Base-by-base conservation (phyloP, 345 rosid species). In the Hibiscus mutabilis region DNA sequence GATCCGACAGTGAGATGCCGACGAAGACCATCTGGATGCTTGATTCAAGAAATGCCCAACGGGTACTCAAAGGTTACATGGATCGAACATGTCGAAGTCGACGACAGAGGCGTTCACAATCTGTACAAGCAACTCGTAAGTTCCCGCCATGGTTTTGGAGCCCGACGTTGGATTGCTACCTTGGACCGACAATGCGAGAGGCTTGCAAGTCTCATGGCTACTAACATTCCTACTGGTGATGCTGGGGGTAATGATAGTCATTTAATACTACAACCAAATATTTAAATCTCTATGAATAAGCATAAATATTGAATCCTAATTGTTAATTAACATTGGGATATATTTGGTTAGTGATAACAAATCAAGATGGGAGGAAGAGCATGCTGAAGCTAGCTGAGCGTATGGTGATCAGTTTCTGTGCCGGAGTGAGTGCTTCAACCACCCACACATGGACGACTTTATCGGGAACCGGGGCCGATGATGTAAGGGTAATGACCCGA, bases 21-120 rank as follows among this genome's bases (percentile, higher is more conserved):
- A 49, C 55, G 55, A 49, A 49, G 55, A 16, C 55, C 55, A 49
- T 49, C 55, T 4, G 55, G 55, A 49, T 49, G 55, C 18, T 49
- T 49, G 18, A 49, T 49, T n/a, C 55, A 49, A 49, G 55, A 49
- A 49, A 49, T 49, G 55, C 55, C 55, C 55, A 49, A 49, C 2
- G 55, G 55, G 2, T 49, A 49, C 55, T 49, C n/a, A 10, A 42
- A 92, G 99, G 92, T 96, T 25, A 90, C 87, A 0, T 96, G 99
- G 99, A 83, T 96, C 44, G 99, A 96, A 72, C 86, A 92, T 82
- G 89, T 92, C n/a, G 98, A 96, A 76, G 94, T 88, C 53, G 94
- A 92, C 71, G 96, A 92, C 51, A 75, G 86, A 75, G 91, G 83
- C 18, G 85, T 82, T 46, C 88, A 89, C 69, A 69, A 71, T 76